Base-by-base conservation (phyloP, 2,329 filamentous ascomycete genomes). In the Fusarium miscanthi region DNA sequence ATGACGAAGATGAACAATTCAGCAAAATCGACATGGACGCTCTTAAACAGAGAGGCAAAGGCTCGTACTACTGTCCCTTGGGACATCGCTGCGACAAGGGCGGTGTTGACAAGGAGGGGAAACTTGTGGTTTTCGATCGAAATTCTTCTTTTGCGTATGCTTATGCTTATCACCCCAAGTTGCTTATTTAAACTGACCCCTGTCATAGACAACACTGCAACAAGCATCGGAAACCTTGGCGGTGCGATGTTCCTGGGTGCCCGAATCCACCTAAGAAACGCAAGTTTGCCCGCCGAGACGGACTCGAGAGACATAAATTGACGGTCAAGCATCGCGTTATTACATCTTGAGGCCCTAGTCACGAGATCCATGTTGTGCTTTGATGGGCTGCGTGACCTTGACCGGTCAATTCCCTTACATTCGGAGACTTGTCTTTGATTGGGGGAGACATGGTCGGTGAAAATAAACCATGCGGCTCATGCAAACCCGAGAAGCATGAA, bases 191-290 rank as follows among this genome's bases (percentile, higher is more conserved):
- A 52, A 70, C 76, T 77, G 60, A 77, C 67, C 56, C 52, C 43
- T 51, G 35, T 58, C 66, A 64, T 70, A 84, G 82, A 57, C 82
- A 84, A 74, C 82, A 84, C 69, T 81, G 82, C 63, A 83, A 84
- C 74, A 84, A 84, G 51, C 82, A 84, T 66, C 78, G 80, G 31
- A 84, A 83, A 66, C 82, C 82, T 21, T 84, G 81, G 80, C 80
- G 80, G 27, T 84, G 82, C 72, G 78, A 80, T 43, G 60, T 81
- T 27, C 78, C 79, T 45, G 80, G 82, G 13, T 84, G 82, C 42
- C 82, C 82, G 17, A 84, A 84, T 43, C 81, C 81, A 13, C 80
- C 80, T 16, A 82, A 83, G 62, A 84, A 83, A 64, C 81, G 82
- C 59, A 80, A 78, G 23, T 84, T 84, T 63, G 82, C 82, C 16